These are phyloP conservation scores for Aquilaria yunnanensis DNA, from an alignment of 345 rosid species.

Conservation along the genomic window DNA sequence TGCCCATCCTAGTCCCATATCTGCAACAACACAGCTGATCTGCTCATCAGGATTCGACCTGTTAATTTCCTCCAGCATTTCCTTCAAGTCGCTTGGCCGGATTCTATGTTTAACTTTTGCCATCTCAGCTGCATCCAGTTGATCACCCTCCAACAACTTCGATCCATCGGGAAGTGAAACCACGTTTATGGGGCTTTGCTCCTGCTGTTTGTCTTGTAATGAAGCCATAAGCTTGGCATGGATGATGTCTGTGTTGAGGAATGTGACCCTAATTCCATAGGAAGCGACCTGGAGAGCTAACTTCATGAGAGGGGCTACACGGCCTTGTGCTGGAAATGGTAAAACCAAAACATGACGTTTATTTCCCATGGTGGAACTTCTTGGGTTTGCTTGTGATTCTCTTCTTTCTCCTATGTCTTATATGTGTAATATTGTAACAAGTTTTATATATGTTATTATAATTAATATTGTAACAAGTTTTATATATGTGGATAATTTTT, in stretches of 20 bases:
- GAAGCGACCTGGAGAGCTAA: conserved; percentile 23
- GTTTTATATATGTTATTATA: too few species aligned
- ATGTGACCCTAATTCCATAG: conserved; percentile 32
- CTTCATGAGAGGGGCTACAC: conserved; percentile 32
- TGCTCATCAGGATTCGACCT: conserved; percentile 2
- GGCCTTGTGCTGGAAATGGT: conserved; percentile 29
- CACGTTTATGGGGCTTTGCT: conserved; percentile 9
- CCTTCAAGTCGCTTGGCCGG: background rate
- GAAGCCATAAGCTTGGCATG: conserved; percentile 20
- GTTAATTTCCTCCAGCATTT: conserved; percentile 22
- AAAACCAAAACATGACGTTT: too few species aligned
- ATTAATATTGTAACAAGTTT: too few species aligned
- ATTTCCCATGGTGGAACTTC: too few species aligned
- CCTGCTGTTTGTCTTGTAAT: background rate
- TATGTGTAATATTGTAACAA: too few species aligned
- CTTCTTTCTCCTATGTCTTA: too few species aligned
- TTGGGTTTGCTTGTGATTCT: too few species aligned
- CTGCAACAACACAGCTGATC: conserved; percentile 25
- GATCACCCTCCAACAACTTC: too few species aligned
- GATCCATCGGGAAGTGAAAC: conserved; percentile 23
- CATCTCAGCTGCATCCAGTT: background rate
- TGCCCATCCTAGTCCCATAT: conserved; percentile 21
- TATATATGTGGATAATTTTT: too few species aligned
- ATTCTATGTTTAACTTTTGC: background rate
- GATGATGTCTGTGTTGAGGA: conserved; percentile 19